Base-by-base conservation (phyloP, 768 basidiomycete genomes). In the Russula dissimulans region DNA sequence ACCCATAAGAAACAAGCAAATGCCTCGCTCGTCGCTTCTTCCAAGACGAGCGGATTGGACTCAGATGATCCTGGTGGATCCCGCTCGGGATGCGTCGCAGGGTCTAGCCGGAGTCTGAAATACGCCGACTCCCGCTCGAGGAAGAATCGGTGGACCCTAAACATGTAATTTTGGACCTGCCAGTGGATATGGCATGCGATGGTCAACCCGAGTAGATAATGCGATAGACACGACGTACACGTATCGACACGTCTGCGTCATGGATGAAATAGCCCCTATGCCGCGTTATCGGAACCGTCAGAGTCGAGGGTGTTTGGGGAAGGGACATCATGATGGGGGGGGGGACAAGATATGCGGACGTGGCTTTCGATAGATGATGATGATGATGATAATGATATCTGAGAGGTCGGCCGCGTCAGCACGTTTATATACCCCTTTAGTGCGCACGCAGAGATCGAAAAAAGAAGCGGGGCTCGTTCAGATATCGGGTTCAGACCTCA, bases 1-100 rank as follows among this genome's bases (percentile, higher is more conserved):
- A 72, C 66, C 71, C 71, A 73, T 5, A 72, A 53, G 48, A 73
- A 73, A 14, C 68, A 63, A 0, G 68, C 68, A n/a, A 73, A 73
- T 4, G 71, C 71, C 6, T 66, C 62, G 34, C 65, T 65, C 0
- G 56, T 56, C 5, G 71, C 63, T 32, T 70, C 71, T 1, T 69
- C 65, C 6, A 74, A 66, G 4, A 68, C 59, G 56, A 70, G 67
- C 1, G 72, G 69, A 53, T 71, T 67, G n/a, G 62, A 44, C 41
- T 72, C 72, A 6, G 69, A 68, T 7, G 68, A 68, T n/a, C 70
- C 72, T 56, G 65, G 69, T 15, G 65, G 55, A 10, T 62, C 49
- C 61, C 69, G 68, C 4, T 66, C 71, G 7, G 66, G 63, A 11
- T 18, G 9, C 0, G n/a, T 7, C 0, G 48, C 11, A 3, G 26